These are phyloP conservation scores for Phycomyces nitens DNA, from an alignment of 192 early-diverging fungal species.

Conservation along the genomic window DNA sequence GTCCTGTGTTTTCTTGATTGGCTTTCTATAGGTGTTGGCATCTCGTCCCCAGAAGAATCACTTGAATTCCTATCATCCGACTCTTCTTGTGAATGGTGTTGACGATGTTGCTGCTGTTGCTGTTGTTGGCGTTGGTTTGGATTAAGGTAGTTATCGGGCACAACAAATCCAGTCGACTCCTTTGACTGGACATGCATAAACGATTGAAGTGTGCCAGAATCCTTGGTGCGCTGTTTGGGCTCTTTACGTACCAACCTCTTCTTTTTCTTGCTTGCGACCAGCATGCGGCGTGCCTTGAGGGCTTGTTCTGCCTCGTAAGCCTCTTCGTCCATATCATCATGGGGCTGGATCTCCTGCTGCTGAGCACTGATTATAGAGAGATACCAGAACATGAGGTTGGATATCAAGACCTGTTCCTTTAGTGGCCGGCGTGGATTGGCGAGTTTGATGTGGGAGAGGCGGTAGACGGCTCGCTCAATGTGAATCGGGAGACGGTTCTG, in stretches of 20 bases:
- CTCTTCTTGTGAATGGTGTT: background rate
- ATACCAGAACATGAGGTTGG: constrained; percentile 85
- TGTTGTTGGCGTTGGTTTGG: constrained; percentile 8
- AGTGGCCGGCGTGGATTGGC: constrained; percentile 73
- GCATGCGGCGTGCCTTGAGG: background rate
- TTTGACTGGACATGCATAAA: constrained; percentile 8
- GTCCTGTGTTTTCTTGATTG: background rate
- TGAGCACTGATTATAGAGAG: constrained; percentile 54
- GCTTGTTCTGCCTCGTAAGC: background rate
- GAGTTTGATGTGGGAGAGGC: constrained; percentile 68
- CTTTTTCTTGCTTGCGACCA: background rate
- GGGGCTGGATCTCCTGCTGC: constrained; percentile 6
- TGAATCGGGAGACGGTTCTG: constrained; percentile 63
- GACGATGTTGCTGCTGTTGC: background rate
- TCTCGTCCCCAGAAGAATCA: constrained; percentile 9
- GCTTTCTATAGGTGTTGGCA: background rate
- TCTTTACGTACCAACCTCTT: background rate
- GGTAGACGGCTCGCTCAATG: constrained; percentile 75
- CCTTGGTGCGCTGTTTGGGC: background rate
- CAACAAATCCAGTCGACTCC: constrained; percentile 28
- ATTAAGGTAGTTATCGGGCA: constrained; percentile 25
- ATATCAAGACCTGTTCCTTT: constrained; percentile 70
- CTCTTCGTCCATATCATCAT: background rate
- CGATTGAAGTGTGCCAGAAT: background rate
- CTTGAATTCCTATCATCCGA: constrained; percentile 1